Percentiles rank a stretch among this genome's conserved stretches.
Conservation (phyloP, 371 early-diverging fungal species). For the Entomophthora muscae region DNA sequence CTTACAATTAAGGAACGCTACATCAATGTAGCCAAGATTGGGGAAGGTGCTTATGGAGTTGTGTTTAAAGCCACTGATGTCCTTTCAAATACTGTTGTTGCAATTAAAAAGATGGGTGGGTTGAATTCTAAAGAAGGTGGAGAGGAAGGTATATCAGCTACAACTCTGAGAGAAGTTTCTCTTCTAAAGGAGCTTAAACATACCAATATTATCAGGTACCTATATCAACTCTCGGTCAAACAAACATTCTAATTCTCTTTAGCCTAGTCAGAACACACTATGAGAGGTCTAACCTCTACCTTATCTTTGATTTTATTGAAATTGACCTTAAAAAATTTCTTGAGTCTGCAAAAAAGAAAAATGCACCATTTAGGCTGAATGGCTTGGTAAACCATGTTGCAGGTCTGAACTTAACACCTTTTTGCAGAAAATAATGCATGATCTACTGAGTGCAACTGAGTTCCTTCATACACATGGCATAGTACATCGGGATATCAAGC, state of each 20-base stretch:
- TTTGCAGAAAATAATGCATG: not conserved
- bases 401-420: not conserved
- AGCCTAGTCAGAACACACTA: not conserved
- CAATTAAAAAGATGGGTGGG: not conserved
- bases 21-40: not conserved
- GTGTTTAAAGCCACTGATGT: not conserved
- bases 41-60: constrained; percentile 2
- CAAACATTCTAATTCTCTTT: not conserved
- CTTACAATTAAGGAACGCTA: not conserved
- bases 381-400: not conserved
- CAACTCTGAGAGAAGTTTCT: constrained; percentile 1
- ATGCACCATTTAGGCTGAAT: not conserved
- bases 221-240: not conserved
- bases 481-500: constrained; percentile 95
- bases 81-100: not conserved
- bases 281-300: not conserved
- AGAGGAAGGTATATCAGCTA: not conserved
- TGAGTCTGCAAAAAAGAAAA: not conserved
- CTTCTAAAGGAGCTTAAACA: not conserved
- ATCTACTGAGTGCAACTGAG: not conserved
- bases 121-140: not conserved
- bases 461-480: constrained; percentile 92
- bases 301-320: not conserved
- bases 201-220: not conserved
- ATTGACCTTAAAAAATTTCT: not conserved